A percentile compares a stretch with the other conserved stretches of the same genome.
phyloP scores from a whole-genome alignment of 768 basidiomycete species.

The Serendipita indica region DNA sequence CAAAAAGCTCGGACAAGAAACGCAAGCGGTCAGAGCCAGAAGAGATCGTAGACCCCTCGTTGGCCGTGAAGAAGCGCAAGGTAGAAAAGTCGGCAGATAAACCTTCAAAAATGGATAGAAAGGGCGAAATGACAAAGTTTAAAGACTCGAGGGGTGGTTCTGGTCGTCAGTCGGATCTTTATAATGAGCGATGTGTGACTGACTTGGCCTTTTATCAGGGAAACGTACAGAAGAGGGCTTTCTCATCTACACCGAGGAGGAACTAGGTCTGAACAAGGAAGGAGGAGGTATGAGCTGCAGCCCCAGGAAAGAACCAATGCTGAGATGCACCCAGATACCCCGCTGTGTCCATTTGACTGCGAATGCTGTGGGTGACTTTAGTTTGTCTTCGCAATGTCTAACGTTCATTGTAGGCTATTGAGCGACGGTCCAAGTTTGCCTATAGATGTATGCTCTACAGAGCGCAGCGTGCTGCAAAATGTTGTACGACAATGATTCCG shows the following conservation, averaged over 20 bases:
- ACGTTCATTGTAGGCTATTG: not conserved
- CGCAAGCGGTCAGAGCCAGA: constrained; percentile 31
- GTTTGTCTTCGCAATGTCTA: not conserved
- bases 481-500: not conserved
- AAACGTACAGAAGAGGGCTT: constrained; percentile 70
- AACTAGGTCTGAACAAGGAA: constrained; percentile 50
- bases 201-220: constrained; percentile 30
- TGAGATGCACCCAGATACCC: constrained; percentile 39
- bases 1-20: constrained; percentile 16
- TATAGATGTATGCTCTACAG: not conserved
- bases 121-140: constrained; percentile 29
- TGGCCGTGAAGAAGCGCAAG: constrained; percentile 26
- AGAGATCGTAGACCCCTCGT: constrained; percentile 56
- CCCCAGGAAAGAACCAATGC: not conserved
- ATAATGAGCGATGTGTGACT: not conserved
- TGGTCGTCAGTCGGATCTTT: constrained; percentile 38
- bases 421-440: not conserved
- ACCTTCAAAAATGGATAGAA: constrained; percentile 18
- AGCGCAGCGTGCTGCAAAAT: not conserved
- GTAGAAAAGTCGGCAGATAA: constrained; percentile 17
- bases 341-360: constrained; percentile 79
- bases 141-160: constrained; percentile 59
- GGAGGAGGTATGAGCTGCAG: constrained; percentile 48
- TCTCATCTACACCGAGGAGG: constrained; percentile 66
- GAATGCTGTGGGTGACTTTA: constrained; percentile 71